phyloP scores from a whole-genome alignment of 768 basidiomycete genomes.

The Rhizopogon vulgaris region DNA sequence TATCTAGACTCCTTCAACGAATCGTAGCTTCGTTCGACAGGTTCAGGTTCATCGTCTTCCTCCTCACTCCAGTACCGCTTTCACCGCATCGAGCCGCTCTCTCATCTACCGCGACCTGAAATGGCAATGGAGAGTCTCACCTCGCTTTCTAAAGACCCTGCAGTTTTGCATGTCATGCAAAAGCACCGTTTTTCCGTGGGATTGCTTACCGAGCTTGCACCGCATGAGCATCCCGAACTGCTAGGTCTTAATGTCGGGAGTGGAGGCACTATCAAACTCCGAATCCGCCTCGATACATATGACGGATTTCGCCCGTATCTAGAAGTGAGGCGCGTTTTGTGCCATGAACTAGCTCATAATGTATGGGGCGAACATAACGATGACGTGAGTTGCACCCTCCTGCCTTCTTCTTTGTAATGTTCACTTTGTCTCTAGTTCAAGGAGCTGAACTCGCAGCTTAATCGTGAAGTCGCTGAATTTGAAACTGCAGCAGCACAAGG shows the following conservation, averaged over 20 bases:
- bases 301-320: slow-evolving; percentile 66
- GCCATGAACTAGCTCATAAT: slow-evolving; percentile 76
- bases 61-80: slow-evolving; percentile 49
- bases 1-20: neutral
- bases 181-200: slow-evolving; percentile 64
- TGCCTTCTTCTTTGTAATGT: neutral
- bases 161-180: slow-evolving; percentile 66
- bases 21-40: slow-evolving; percentile 51
- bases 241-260: slow-evolving; percentile 62
- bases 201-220: slow-evolving; percentile 69
- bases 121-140: slow-evolving; percentile 49
- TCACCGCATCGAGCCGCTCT: slow-evolving; percentile 55
- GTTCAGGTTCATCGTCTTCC: slow-evolving; percentile 22
- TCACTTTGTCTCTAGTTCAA: slow-evolving; percentile 48
- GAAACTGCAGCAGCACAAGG: slow-evolving; percentile 48
- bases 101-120: slow-evolving; percentile 58
- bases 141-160: slow-evolving; percentile 63
- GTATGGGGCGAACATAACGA: slow-evolving; percentile 69
- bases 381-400: slow-evolving; percentile 41
- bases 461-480: slow-evolving; percentile 65
- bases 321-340: slow-evolving; percentile 61
- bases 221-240: slow-evolving; percentile 48
- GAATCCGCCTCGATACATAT: slow-evolving; percentile 63
- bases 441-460: slow-evolving; percentile 65
- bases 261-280: slow-evolving; percentile 61